Base-by-base conservation (phyloP, 2,329 filamentous ascomycete genomes). In the Sarocladium oryzae region DNA sequence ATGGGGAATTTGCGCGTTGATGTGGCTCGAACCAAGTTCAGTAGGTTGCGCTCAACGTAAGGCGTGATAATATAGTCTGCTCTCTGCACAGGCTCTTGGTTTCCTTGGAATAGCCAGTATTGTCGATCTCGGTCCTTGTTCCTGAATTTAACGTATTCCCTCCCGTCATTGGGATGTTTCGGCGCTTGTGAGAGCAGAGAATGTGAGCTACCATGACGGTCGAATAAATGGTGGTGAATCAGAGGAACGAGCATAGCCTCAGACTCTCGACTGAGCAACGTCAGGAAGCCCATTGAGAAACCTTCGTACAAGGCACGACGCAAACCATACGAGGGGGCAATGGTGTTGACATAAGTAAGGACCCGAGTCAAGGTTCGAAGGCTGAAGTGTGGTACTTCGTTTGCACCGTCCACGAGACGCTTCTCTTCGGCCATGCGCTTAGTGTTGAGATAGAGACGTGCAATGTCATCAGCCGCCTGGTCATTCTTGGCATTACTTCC, bases 261-360 rank as follows among this genome's bases (percentile, higher is more conserved):
- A 0, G 93, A 97, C 26, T 86, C 81, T 60, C 82, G 80, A 61
- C 92, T 85, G 11, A 99, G 76, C 5, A 96, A 79, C 0, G 95
- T 99, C 52, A 96, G 72, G 62, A 99, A 99, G 48, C 91, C 93
- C 95, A 99, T 99, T 15, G 89, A 90, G 63, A 97, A 97, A 0
- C 93, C 95, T 72, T 99, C 93, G 56, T 88, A 96, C 1, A 97
- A 73, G 10, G 92, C 88, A 61, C 95, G 76, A 21, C 93, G 83
- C 37, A 97, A 72, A 11, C 88, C 90, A 67, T 96, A 96, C 3
- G 86, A 79, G 0, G 89, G 83, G 0, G 88, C 81, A 56, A 96
- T 91, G 50, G 91, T 86, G 56, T 85, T 84, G 16, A 92, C 90
- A 64, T 96, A 99, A 33, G 85, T 87, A 50, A 99, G 70, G 1